phyloP scores from a whole-genome alignment of 331 rosid species.

The Rosa hybrid region DNA sequence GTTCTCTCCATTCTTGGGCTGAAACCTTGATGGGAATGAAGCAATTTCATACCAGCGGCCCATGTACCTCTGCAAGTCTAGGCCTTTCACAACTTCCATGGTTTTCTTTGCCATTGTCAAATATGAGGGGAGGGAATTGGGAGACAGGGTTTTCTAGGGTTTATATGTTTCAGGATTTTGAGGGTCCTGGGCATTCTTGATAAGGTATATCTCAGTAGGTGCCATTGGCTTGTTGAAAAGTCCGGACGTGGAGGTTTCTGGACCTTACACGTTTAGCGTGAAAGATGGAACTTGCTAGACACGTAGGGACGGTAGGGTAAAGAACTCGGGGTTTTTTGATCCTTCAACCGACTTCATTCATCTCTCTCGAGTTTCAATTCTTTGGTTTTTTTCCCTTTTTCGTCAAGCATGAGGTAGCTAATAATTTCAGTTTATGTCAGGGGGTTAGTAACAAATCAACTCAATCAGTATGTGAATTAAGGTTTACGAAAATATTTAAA shows the following conservation, averaged over 20 bases:
- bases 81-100: constrained; percentile 58
- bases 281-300: not conserved
- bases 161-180: too few relatives aligned
- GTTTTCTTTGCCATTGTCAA: constrained; percentile 48
- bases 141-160: not conserved
- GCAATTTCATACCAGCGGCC: constrained; percentile 98
- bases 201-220: constrained; percentile 14
- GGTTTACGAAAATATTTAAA: too few relatives aligned
- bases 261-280: constrained; percentile 24
- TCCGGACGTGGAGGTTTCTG: constrained; percentile 17
- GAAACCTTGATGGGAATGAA: constrained; percentile 74
- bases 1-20: constrained; percentile 65
- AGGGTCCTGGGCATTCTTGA: not conserved
- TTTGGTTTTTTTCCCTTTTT: too few relatives aligned
- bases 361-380: too few relatives aligned
- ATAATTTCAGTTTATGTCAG: too few relatives aligned
- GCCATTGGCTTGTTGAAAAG: not conserved
- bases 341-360: too few relatives aligned
- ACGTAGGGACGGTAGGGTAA: not conserved
- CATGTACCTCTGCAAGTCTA: constrained; percentile 75
- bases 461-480: too few relatives aligned
- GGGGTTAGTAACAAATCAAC: too few relatives aligned
- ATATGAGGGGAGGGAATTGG: not conserved
- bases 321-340: not conserved
- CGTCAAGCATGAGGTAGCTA: too few relatives aligned